Conservation (phyloP, 768 basidiomycete species). For the Tricholoma furcatifolium region DNA sequence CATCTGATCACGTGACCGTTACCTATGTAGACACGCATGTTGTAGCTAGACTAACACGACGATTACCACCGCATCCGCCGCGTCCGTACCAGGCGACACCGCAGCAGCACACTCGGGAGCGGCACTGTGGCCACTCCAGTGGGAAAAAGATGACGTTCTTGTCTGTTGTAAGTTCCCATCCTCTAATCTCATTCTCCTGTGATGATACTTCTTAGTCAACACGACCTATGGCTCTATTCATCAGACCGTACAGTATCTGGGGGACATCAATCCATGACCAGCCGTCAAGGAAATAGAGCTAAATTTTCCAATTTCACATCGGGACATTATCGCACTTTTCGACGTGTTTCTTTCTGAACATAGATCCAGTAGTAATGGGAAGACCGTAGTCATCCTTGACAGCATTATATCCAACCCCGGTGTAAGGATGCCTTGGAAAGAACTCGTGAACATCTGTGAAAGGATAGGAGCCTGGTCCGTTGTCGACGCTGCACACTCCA, state of each 20-base stretch:
- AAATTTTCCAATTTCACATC: slow-evolving; percentile 55
- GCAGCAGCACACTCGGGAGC: too few relatives aligned
- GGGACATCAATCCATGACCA: slow-evolving; percentile 56
- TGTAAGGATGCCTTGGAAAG: slow-evolving; percentile 69
- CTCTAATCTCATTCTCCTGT: not conserved
- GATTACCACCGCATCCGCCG: too few relatives aligned
- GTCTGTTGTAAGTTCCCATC: slow-evolving; percentile 50
- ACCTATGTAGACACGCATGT: too few relatives aligned
- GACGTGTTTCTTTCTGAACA: slow-evolving; percentile 27
- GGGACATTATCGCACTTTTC: slow-evolving; percentile 31
- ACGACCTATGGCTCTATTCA: slow-evolving; percentile 48
- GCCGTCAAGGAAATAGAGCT: slow-evolving; percentile 45
- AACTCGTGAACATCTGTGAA: slow-evolving; percentile 65
- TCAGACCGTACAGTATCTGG: slow-evolving; percentile 49
- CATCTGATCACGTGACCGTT: too few relatives aligned
- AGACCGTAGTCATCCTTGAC: slow-evolving; percentile 63
- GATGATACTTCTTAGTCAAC: slow-evolving; percentile 6
- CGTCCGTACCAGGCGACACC: too few relatives aligned
- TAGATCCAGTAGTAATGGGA: slow-evolving; percentile 2
- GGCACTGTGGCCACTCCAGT: too few relatives aligned
- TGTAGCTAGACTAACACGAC: too few relatives aligned
- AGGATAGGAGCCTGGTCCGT: slow-evolving; percentile 59
- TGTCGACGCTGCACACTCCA: slow-evolving; percentile 79
- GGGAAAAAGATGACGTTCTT: slow-evolving; percentile 61
- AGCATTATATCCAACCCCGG: slow-evolving; percentile 66